Evolutionary conservation across 345 rosid genomes (phyloP).

Genomic region (Dipteronia dyeriana): DNA sequence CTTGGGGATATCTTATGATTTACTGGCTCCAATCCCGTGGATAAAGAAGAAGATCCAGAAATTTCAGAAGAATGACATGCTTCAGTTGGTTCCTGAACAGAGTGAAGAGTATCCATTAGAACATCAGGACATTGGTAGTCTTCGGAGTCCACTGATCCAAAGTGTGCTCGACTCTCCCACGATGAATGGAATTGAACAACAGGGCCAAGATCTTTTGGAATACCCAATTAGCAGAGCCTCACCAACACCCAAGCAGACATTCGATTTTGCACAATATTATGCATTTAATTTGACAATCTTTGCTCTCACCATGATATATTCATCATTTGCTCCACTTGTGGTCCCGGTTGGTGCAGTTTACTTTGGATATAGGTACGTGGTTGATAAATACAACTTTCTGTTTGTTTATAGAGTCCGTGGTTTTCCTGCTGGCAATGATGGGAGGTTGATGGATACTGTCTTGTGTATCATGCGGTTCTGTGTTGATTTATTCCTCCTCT

Average conservation of each 20-base stretch:
- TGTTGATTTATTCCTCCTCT: constrained; percentile 77
- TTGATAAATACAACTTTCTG: constrained; percentile 94
- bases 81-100: constrained; percentile 91
- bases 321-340: constrained; percentile 87
- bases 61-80: constrained; percentile 93
- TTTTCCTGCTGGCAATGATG: constrained; percentile 96
- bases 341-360: constrained; percentile 93
- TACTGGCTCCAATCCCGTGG: constrained; percentile 96
- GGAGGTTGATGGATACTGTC: constrained; percentile 95
- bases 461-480: constrained; percentile 82
- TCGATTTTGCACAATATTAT: constrained; percentile 96
- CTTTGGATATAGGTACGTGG: constrained; percentile 94
- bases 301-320: constrained; percentile 89
- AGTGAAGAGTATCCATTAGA: constrained; percentile 80
- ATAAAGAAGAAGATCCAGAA: constrained; percentile 86
- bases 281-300: constrained; percentile 95
- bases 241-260: constrained; percentile 89
- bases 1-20: constrained; percentile 88
- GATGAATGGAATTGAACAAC: constrained; percentile 41
- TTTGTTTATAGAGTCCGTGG: constrained; percentile 92
- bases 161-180: constrained; percentile 65
- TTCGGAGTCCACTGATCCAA: constrained; percentile 75
- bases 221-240: constrained; percentile 87
- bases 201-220: constrained; percentile 72
- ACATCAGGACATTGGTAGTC: constrained; percentile 56